Evolutionary conservation across 768 basidiomycete species (phyloP).

Genomic region (Pisolithus marmoratus): DNA sequence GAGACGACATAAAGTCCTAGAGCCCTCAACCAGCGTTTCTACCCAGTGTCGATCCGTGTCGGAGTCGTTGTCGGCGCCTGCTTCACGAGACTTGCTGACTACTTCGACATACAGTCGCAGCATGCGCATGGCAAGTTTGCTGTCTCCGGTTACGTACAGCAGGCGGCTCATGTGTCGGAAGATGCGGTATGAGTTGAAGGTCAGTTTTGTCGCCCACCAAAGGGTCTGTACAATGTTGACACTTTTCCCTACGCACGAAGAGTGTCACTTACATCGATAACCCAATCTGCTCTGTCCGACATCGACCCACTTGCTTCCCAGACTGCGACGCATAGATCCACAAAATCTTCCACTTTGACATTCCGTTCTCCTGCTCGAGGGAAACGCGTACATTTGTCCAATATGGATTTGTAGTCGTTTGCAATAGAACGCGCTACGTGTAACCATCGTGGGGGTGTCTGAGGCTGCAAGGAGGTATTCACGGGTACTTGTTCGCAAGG

Average conservation of each 20-base stretch:
- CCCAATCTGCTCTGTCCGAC: constrained; percentile 66
- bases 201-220: constrained; percentile 94
- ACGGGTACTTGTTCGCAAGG: constrained; percentile 10
- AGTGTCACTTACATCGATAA: constrained; percentile 61
- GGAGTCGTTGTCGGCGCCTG: constrained; percentile 37
- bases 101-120: constrained; percentile 80
- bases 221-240: constrained; percentile 49
- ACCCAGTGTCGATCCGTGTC: constrained; percentile 75
- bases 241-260: neutral
- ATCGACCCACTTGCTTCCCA: constrained; percentile 71
- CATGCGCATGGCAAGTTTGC: constrained; percentile 62
- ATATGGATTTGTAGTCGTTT: constrained; percentile 61
- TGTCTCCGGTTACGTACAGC: constrained; percentile 55
- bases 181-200: constrained; percentile 86
- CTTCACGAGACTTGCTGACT: constrained; percentile 74
- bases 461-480: constrained; percentile 17
- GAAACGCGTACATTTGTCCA: constrained; percentile 67
- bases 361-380: constrained; percentile 81
- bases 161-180: constrained; percentile 82
- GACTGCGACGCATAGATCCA: constrained; percentile 69
- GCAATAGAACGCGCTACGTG: constrained; percentile 58
- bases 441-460: constrained; percentile 50
- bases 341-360: constrained; percentile 73
- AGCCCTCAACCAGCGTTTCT: constrained; percentile 69
- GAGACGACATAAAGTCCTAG: constrained; percentile 65